Evolutionary conservation across 1,139 yeast species (phyloP).

Genomic region (Lodderomyces parapsilosis): DNA sequence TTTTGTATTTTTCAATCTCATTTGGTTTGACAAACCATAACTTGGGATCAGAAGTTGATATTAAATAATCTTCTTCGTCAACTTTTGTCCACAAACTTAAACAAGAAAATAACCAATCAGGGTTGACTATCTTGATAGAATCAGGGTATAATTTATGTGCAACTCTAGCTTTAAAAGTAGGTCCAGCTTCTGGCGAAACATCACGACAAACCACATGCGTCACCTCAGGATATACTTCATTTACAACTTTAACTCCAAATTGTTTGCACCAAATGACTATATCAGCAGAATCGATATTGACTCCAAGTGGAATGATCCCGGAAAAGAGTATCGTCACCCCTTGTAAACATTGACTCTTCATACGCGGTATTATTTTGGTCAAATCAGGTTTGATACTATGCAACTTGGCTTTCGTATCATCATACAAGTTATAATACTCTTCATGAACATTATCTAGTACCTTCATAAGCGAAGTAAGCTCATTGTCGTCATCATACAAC

Average conservation of each 20-base stretch:
- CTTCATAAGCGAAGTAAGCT: conserved; percentile 60
- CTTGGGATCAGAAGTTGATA: conserved; percentile 42
- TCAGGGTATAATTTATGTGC: conserved; percentile 65
- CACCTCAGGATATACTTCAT: conserved; percentile 69
- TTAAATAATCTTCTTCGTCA: conserved; percentile 58
- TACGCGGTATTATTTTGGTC: conserved; percentile 63
- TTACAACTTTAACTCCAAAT: conserved; percentile 85
- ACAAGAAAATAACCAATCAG: conserved; percentile 91
- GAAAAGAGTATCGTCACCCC: conserved; percentile 77
- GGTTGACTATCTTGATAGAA: conserved; percentile 72
- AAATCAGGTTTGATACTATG: conserved; percentile 49
- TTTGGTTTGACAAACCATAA: conserved; percentile 42
- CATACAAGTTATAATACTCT: conserved; percentile 58
- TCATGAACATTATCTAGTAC: conserved; percentile 65
- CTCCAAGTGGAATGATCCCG: conserved; percentile 81
- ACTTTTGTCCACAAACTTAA: conserved; percentile 74
- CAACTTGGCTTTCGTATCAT: conserved; percentile 15
- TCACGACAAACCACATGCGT: conserved; percentile 87
- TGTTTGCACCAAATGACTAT: conserved; percentile 90
- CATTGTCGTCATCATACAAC: conserved; percentile 78
- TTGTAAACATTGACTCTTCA: conserved; percentile 66
- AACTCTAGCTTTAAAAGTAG: conserved; percentile 71
- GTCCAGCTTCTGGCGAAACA: conserved; percentile 54
- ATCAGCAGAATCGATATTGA: conserved; percentile 68
- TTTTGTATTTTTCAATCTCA: conserved; percentile 46